Percentiles rank a stretch among this genome's conserved stretches.
Evolutionary conservation across 2,329 filamentous ascomycete species (phyloP).

Genomic region (Aspergillus tamarii): DNA sequence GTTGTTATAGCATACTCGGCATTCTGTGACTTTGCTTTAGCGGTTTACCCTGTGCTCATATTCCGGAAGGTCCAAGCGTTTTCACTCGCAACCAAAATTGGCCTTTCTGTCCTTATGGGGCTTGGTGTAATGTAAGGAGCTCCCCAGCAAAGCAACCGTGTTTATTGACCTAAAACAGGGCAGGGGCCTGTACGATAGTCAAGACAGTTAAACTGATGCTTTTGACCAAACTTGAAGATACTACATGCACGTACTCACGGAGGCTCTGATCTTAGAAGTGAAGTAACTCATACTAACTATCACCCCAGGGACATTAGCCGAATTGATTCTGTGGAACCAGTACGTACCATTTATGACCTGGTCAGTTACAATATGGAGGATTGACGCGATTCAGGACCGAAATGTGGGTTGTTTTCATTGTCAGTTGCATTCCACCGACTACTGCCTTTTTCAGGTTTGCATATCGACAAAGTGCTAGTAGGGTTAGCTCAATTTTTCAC

Average conservation of each 20-base stretch:
- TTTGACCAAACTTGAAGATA: constrained; percentile 15
- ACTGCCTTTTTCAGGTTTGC: constrained; percentile 11
- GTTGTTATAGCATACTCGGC: no score
- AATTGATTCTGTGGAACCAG: constrained; percentile 24
- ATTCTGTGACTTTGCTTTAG: no score
- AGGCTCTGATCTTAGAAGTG: background rate
- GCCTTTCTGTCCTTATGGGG: constrained; percentile 32
- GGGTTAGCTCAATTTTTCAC: background rate
- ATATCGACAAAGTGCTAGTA: background rate
- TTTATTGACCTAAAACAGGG: constrained; percentile 11
- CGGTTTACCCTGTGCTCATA: constrained; percentile 30
- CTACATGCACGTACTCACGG: constrained; percentile 18
- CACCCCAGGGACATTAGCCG: constrained; percentile 15
- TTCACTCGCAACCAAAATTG: constrained; percentile 23
- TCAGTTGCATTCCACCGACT: constrained; percentile 25
- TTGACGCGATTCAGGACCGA: constrained; percentile 18
- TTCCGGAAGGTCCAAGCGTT: constrained; percentile 22
- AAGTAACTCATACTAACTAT: background rate
- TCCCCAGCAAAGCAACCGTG: no score
- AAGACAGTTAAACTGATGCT: constrained; percentile 20
- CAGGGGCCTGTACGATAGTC: constrained; percentile 22
- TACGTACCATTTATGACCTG: background rate
- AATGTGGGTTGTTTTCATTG: constrained; percentile 31
- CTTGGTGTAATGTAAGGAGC: constrained; percentile 24
- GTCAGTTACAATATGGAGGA: background rate